These are phyloP conservation scores for Diaporthe australafricana DNA, from an alignment of 2,329 filamentous ascomycete species.

Conservation along the genomic window DNA sequence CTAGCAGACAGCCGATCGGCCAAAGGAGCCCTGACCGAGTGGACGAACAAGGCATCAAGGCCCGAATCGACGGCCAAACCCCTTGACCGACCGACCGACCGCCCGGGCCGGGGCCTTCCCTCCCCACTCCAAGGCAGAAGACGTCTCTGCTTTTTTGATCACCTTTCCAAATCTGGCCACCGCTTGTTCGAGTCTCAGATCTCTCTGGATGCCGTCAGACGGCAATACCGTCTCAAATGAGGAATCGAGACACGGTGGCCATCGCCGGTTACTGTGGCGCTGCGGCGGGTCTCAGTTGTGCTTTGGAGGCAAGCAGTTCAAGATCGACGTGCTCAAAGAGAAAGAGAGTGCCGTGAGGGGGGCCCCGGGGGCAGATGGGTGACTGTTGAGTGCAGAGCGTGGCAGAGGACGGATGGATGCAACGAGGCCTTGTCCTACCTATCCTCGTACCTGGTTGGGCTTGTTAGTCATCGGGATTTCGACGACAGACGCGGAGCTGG, in stretches of 20 bases:
- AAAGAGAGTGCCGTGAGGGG: neutral
- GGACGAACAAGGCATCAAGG: neutral
- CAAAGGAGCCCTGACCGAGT: neutral
- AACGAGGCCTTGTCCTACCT: no score
- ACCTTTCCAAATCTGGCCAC: neutral
- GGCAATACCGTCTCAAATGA: conserved; percentile 7
- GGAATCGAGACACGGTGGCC: neutral
- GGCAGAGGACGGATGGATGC: neutral
- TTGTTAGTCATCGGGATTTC: no score
- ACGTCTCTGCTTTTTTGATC: neutral
- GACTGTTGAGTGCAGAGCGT: neutral
- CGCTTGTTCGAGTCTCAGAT: neutral
- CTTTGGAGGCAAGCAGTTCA: neutral
- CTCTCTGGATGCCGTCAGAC: neutral
- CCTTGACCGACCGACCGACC: neutral
- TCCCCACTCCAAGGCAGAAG: neutral
- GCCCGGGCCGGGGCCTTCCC: neutral
- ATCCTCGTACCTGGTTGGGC: no score
- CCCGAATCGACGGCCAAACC: neutral
- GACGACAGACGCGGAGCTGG: neutral
- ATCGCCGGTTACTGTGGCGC: conserved; percentile 5
- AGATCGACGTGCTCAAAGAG: neutral
- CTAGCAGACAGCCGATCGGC: neutral
- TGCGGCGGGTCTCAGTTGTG: conserved; percentile 10
- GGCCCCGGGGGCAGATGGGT: no score